phyloP scores from a whole-genome alignment of 371 early-diverging fungal species.

The Smittium mucronatum region DNA sequence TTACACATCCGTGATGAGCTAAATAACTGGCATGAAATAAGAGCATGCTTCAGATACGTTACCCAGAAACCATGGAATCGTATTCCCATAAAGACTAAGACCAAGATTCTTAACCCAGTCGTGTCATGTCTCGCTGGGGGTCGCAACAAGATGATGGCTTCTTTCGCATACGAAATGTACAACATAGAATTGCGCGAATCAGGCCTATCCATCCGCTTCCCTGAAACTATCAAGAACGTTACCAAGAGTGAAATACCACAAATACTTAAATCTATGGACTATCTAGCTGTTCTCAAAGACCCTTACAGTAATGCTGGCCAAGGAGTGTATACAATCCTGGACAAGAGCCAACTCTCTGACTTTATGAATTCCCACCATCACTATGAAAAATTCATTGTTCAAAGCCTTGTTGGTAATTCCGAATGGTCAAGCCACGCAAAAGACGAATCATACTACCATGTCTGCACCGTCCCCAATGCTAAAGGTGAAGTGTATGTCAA shows the following conservation, averaged over 20 bases:
- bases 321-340: conserved; percentile 88
- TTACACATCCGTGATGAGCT: conserved; percentile 56
- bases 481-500: conserved; percentile 73
- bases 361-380: conserved; percentile 74
- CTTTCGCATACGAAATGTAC: conserved; percentile 81
- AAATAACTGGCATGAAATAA: conserved; percentile 68
- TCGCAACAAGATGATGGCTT: conserved; percentile 91
- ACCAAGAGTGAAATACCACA: conserved; percentile 74
- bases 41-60: conserved; percentile 84
- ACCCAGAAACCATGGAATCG: conserved; percentile 90
- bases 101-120: conserved; percentile 77
- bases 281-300: conserved; percentile 82
- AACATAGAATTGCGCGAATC: conserved; percentile 59
- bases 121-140: conserved; percentile 87
- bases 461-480: conserved; percentile 85
- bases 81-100: conserved; percentile 67
- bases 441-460: conserved; percentile 75
- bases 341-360: conserved; percentile 50
- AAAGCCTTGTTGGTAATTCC: conserved; percentile 83
- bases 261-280: conserved; percentile 77
- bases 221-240: conserved; percentile 82
- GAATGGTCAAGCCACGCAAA: conserved; percentile 75
- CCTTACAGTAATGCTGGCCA: conserved; percentile 90
- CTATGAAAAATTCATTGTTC: conserved; percentile 90
- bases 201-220: conserved; percentile 68